Base-by-base conservation (phyloP, 192 early-diverging fungal species). In the Coemansia guatemalensis region DNA sequence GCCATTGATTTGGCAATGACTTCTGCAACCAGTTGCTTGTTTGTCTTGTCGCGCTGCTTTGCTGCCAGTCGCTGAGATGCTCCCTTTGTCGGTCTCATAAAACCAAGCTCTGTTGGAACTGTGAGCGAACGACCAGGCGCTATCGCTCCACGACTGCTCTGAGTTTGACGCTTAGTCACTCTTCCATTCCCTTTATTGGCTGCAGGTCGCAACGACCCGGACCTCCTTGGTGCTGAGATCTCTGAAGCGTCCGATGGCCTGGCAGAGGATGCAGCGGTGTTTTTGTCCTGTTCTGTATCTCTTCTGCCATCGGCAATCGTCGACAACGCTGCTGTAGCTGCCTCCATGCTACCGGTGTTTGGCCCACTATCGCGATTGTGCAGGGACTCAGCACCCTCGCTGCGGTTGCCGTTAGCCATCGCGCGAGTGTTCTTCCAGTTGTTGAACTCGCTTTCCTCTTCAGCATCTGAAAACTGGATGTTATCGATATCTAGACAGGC, bases 51-150 rank as follows among this genome's bases (percentile, higher is more conserved):
- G 25, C 71, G 71, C 71, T 71, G 65, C 58, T 79, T 79, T 55
- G 58, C 62, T 7, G 51, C 58, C 48, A 70, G 64, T 22, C 77
- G 59, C 60, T 64, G 67, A 7, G 67, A 21, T 14, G 65, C 77
- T 0, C 64, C 77, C 55, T 69, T 73, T 32, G 77, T 79, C 7
- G 77, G 68, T 35, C 71, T 67, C 77, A 79, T 79, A 65, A 74
- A 79, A 44, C 77, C 58, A 11, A 65, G 54, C 55, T 73, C 77
- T 6, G 70, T 48, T 7, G 77, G 77, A 21, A 79, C 48, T 1
- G 77, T 79, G 17, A 79, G 65, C 4, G 48, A 24, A 24, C 55
- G 58, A 26, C 53, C 52, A 4, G 57, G 21, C 58, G 9, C 63
- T 20, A 29, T 30, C 12, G 33, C 56, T 2, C 24, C 14, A n/a